phyloP scores from a whole-genome alignment of 768 basidiomycete species.

The Serpula lacrymans region DNA sequence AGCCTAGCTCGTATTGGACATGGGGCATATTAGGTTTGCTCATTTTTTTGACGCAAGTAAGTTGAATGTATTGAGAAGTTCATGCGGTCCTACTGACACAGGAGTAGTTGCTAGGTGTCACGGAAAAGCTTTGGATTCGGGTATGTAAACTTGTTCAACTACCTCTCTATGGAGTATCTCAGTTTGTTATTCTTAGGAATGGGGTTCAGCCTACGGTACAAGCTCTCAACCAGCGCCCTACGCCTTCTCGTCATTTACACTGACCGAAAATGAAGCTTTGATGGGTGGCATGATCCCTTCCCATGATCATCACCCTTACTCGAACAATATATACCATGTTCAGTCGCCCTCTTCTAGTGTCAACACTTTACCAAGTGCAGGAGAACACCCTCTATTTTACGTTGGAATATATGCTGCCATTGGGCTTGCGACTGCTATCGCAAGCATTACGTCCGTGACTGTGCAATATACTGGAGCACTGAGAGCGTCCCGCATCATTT shows the following conservation, averaged over 20 bases:
- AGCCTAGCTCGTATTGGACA: constrained; percentile 27
- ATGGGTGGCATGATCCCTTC: constrained; percentile 22
- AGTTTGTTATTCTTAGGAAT: constrained; percentile 15
- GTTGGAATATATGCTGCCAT: constrained; percentile 65
- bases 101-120: constrained; percentile 22
- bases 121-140: constrained; percentile 29
- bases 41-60: constrained; percentile 9
- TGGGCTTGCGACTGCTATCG: constrained; percentile 45
- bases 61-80: background rate
- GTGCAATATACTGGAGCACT: constrained; percentile 57
- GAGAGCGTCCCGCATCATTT: constrained; percentile 32
- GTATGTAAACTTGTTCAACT: constrained; percentile 11
- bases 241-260: constrained; percentile 14
- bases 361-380: constrained; percentile 41
- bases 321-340: constrained; percentile 15
- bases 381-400: constrained; percentile 67
- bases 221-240: constrained; percentile 1
- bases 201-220: constrained; percentile 23
- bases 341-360: constrained; percentile 18
- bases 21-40: constrained; percentile 19
- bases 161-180: background rate
- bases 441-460: constrained; percentile 42
- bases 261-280: constrained; percentile 26
- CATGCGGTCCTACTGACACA: too few species aligned
- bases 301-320: constrained; percentile 13